Conservation (phyloP, 805 yeast species). For the Candida krabiensis region DNA sequence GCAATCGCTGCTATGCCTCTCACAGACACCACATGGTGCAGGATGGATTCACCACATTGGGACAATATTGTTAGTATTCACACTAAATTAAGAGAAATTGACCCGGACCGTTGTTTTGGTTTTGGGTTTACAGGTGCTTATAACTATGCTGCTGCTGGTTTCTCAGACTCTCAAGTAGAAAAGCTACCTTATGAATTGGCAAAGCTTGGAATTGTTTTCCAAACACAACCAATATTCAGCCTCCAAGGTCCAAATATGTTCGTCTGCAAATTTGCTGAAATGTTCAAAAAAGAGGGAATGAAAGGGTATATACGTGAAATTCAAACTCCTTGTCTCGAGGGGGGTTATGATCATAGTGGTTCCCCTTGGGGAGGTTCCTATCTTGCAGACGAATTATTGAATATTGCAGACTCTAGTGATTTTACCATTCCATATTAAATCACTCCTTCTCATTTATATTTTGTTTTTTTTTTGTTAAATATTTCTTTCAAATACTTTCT, state of each 20-base stretch:
- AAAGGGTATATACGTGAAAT: conserved; percentile 31
- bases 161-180: conserved; percentile 43
- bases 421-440: conserved; percentile 11
- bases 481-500: too few species aligned
- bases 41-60: conserved; percentile 59
- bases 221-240: conserved; percentile 49
- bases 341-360: conserved; percentile 19
- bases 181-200: conserved; percentile 55
- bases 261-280: conserved; percentile 49
- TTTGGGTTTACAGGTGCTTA: conserved; percentile 62
- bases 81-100: conserved; percentile 41
- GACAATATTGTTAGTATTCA: conserved; percentile 51
- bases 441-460: too few species aligned
- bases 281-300: conserved; percentile 56
- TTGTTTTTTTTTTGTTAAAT: too few species aligned
- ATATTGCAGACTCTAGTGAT: conserved; percentile 20
- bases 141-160: conserved; percentile 62
- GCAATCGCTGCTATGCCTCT: conserved; percentile 56
- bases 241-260: conserved; percentile 59
- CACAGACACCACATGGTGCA: conserved; percentile 62
- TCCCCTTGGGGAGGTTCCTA: conserved; percentile 23
- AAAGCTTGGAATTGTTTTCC: conserved; percentile 52
- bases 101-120: conserved; percentile 56
- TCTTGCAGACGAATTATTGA: conserved; percentile 20
- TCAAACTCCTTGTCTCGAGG: conserved; percentile 14